phyloP scores from a whole-genome alignment of 2,329 filamentous ascomycete species.

The Fusarium secorum region DNA sequence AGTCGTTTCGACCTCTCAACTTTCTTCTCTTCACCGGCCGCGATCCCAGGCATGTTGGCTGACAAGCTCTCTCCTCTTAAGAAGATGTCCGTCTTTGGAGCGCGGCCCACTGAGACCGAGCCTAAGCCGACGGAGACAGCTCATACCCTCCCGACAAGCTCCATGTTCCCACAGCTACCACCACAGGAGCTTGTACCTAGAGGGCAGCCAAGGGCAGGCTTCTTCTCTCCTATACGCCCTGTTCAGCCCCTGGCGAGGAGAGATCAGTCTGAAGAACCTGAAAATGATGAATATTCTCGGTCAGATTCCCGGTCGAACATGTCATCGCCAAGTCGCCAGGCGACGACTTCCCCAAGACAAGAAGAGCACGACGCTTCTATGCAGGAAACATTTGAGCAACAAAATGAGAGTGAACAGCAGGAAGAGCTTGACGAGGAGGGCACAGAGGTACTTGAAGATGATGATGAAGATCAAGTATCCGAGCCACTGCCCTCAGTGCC shows the following conservation, averaged over 20 bases:
- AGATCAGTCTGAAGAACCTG: slow-evolving; percentile 22
- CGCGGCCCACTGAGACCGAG: slow-evolving; percentile 22
- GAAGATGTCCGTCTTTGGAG: slow-evolving; percentile 26
- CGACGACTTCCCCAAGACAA: not conserved
- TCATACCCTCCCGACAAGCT: slow-evolving; percentile 45
- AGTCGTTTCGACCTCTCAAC: slow-evolving; percentile 58
- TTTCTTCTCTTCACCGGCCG: slow-evolving; percentile 66
- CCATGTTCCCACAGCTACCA: slow-evolving; percentile 51
- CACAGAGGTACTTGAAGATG: slow-evolving; percentile 39
- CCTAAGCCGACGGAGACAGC: slow-evolving; percentile 32
- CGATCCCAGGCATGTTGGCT: slow-evolving; percentile 47
- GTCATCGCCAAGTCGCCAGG: slow-evolving; percentile 45
- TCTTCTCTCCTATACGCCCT: slow-evolving; percentile 48
- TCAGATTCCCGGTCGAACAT: slow-evolving; percentile 44
- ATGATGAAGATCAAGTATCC: slow-evolving; percentile 40
- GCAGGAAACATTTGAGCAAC: slow-evolving; percentile 5
- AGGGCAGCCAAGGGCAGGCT: slow-evolving; percentile 43
- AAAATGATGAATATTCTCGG: slow-evolving; percentile 45
- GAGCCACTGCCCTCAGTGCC: slow-evolving; percentile 47
- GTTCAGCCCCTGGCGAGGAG: slow-evolving; percentile 2
- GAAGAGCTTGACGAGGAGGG: slow-evolving; percentile 39
- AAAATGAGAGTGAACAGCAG: not conserved
- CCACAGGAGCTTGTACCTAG: slow-evolving; percentile 47
- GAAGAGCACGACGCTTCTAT: slow-evolving; percentile 4
- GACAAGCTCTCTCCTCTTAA: slow-evolving; percentile 44